Percentiles rank a stretch among this genome's conserved stretches.
These are phyloP conservation scores for Pseudogymnoascus sp. DNA, from an alignment of 2,329 filamentous ascomycete species.

Conservation along the genomic window DNA sequence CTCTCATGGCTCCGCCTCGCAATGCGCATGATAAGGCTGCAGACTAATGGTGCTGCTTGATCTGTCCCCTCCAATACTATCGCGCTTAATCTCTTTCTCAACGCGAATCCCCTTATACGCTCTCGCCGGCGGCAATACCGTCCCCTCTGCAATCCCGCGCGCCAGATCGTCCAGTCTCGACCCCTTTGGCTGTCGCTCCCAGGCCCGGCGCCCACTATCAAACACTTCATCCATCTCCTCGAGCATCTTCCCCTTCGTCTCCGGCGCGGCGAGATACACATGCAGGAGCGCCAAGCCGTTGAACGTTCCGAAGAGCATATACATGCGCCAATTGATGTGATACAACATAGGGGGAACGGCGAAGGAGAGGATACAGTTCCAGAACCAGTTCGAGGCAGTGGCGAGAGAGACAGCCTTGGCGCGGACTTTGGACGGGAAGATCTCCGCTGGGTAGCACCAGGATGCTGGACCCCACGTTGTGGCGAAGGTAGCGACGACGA, in stretches of 20 bases:
- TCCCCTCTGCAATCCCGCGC: slow-evolving; percentile 40
- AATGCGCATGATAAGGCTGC: neutral
- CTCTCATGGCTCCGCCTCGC: neutral
- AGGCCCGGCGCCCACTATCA: slow-evolving; percentile 48
- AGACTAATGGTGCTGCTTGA: neutral
- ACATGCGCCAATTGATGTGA: slow-evolving; percentile 56
- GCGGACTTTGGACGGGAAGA: slow-evolving; percentile 60
- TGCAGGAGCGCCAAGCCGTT: slow-evolving; percentile 61
- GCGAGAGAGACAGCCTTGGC: slow-evolving; percentile 68
- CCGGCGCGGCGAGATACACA: slow-evolving; percentile 56
- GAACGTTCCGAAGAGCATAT: slow-evolving; percentile 69
- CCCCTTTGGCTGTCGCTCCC: slow-evolving; percentile 39
- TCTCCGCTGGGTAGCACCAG: slow-evolving; percentile 56
- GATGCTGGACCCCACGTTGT: slow-evolving; percentile 45
- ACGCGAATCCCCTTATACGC: neutral
- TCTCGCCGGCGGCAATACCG: slow-evolving; percentile 21
- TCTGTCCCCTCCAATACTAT: neutral
- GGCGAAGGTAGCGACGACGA: slow-evolving; percentile 64
- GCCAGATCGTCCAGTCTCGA: slow-evolving; percentile 40
- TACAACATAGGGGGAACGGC: slow-evolving; percentile 42
- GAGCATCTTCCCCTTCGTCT: slow-evolving; percentile 65
- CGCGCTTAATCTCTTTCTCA: neutral
- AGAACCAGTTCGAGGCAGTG: slow-evolving; percentile 67
- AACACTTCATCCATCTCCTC: slow-evolving; percentile 74
- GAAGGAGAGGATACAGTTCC: slow-evolving; percentile 59